Conservation (phyloP, 148 eudicot genomes). For the Nepenthes gracilis region DNA sequence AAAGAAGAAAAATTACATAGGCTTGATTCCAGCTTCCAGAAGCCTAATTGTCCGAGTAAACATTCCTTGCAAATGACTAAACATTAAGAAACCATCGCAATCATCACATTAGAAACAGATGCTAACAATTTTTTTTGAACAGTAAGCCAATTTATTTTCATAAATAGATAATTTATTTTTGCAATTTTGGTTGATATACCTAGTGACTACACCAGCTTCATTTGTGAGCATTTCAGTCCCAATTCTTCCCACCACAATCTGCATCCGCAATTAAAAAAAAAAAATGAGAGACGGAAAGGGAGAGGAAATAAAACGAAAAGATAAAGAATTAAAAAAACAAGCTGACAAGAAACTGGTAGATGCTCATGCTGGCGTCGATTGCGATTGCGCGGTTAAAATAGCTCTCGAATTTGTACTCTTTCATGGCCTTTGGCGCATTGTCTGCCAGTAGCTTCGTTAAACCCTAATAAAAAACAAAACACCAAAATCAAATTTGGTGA, state of each 20-base stretch:
- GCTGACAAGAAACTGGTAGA: conserved; percentile 84
- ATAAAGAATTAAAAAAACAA: not conserved
- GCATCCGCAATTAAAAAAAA: conserved; percentile 5
- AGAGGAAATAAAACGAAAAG: not conserved
- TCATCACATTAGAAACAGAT: not conserved
- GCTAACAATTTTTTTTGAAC: too few species aligned
- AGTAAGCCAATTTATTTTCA: too few species aligned
- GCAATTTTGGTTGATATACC: conserved; percentile 23
- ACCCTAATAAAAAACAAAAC: conserved; percentile 47
- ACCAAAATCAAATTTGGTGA: conserved; percentile 2
- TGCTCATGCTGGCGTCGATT: conserved; percentile 99
- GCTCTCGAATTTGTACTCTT: conserved; percentile 96
- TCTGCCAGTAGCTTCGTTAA: conserved; percentile 94
- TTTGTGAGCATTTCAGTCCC: conserved; percentile 93
- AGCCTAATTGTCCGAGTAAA: conserved; percentile 86
- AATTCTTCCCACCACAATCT: conserved; percentile 91
- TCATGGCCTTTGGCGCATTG: conserved; percentile 86
- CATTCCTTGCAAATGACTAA: conserved; percentile 98
- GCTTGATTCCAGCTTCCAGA: conserved; percentile 93
- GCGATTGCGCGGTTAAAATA: conserved; percentile 85
- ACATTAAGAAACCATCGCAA: conserved; percentile 7
- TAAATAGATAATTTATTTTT: too few species aligned
- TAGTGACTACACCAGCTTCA: conserved; percentile 98
- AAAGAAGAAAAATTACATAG: conserved; percentile 45
- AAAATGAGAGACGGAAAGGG: not conserved